Base-by-base conservation (phyloP, 306 rosid genomes). In the Gastrolobium bilobum region DNA sequence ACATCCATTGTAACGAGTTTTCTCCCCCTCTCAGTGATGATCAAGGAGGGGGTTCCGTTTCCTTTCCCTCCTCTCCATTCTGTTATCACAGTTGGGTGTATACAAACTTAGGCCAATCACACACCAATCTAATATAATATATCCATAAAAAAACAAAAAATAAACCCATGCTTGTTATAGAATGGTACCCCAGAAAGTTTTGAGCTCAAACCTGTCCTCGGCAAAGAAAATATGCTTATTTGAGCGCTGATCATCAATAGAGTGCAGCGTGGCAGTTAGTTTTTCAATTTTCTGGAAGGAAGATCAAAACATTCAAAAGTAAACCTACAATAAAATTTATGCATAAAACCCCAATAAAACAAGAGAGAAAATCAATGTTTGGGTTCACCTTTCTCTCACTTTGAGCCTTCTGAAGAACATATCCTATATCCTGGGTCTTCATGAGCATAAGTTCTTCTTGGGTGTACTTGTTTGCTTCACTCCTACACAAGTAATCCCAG, bases 391-490 rank as follows among this genome's bases (percentile, higher is more conserved):
- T 92, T 82, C 83, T 92, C 83, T 92, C 97, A 74, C 94, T 92
- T 86, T 88, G 97, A 76, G 81, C 15, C 80, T 88, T 91, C 80
- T 86, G 97, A 77, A 91, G 92, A 69, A 92, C 71, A 79, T 94
- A 94, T 47, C 95, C 97, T 8, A 86, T 87, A 83, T 92, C 97
- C 68, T 91, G 97, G 42, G 95, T 87, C 85, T 92, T 92, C 97
- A 94, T 92, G 68, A 92, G 79, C 84, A 87, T 71, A 39, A 92
- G 90, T 79, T 91, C 91, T 34, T 92, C 99, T 3, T 88, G 81
- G 75, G 84, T 88, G 14, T 91, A 91, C 83, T 89, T 92, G 79
- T 89, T 88, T 10, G 90, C 95, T 61, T 86, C 83, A 84, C 82
- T 86, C 89, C 97, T 94, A 82, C 35, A 53, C 37, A 54, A 7